Percentiles rank a stretch among this genome's conserved stretches.
phyloP scores from a whole-genome alignment of 2,329 filamentous ascomycete genomes.

The Pseudogymnoascus destructans region DNA sequence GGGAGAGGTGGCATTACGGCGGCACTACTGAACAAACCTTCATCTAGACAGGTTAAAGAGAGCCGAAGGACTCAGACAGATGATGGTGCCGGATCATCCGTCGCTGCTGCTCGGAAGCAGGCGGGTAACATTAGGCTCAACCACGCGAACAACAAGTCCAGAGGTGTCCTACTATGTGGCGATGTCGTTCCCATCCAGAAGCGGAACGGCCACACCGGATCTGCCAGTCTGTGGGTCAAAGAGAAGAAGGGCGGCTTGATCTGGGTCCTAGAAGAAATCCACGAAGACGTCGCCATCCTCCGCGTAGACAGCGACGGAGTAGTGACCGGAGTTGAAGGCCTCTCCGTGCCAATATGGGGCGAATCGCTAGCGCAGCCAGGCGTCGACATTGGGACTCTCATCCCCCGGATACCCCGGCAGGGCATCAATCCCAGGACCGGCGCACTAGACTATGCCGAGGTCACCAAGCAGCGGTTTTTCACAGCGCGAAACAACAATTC shows the following conservation, averaged over 20 bases:
- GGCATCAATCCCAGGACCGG: constrained; percentile 56
- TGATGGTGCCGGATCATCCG: constrained; percentile 40
- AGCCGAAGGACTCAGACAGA: constrained; percentile 49
- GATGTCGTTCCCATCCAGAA: constrained; percentile 98
- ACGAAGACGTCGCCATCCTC: constrained; percentile 76
- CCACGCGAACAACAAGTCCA: constrained; percentile 59
- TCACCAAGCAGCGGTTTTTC: constrained; percentile 62
- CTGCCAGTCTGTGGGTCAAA: constrained; percentile 96
- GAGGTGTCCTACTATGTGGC: constrained; percentile 83
- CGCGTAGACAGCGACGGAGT: constrained; percentile 65
- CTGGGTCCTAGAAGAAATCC: constrained; percentile 96
- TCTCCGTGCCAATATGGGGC: constrained; percentile 79
- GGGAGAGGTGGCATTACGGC: constrained; percentile 69
- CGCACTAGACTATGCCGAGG: constrained; percentile 64
- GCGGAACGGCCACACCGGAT: constrained; percentile 79
- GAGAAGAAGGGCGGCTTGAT: constrained; percentile 89
- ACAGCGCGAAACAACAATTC: constrained; percentile 67
- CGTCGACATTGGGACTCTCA: constrained; percentile 61
- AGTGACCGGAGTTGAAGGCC: constrained; percentile 57
- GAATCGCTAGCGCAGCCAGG: constrained; percentile 52
- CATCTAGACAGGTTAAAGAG: constrained; percentile 36
- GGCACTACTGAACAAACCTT: constrained; percentile 65
- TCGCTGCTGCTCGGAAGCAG: constrained; percentile 29
- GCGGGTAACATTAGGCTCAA: constrained; percentile 36
- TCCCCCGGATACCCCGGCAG: constrained; percentile 71